Percentiles rank a stretch among this genome's conserved stretches.
These are phyloP conservation scores for Termitomyces sp. DNA, from an alignment of 768 basidiomycete genomes.

Conservation along the genomic window DNA sequence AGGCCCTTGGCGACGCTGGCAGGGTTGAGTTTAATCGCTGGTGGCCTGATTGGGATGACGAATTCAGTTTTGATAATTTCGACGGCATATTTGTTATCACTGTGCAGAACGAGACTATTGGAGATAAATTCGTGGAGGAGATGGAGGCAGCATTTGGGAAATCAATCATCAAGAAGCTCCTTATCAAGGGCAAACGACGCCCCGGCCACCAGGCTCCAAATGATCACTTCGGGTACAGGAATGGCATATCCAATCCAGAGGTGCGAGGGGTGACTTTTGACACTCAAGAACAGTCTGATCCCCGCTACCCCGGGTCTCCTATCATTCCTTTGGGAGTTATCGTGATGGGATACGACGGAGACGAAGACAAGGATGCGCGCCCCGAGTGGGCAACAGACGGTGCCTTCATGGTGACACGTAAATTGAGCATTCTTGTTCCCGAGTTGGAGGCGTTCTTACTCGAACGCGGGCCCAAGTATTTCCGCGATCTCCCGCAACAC, in stretches of 20 bases:
- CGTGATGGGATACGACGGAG: conserved; percentile 4
- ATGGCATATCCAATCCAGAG: conserved; percentile 12
- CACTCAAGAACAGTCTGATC: background rate
- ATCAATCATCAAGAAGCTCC: background rate
- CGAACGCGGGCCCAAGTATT: conserved; percentile 7
- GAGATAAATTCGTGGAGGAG: background rate
- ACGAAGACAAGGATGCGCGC: background rate
- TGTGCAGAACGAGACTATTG: background rate
- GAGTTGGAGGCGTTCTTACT: conserved; percentile 15
- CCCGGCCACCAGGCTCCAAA: background rate
- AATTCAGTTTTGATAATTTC: conserved; percentile 3
- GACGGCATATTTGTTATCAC: conserved; percentile 15
- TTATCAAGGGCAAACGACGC: background rate
- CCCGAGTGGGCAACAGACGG: background rate
- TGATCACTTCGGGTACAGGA: conserved; percentile 16
- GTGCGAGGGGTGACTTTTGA: conserved; percentile 9
- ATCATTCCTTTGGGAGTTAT: background rate
- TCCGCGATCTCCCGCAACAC: conserved; percentile 2
- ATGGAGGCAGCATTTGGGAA: background rate
- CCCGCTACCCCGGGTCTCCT: background rate
- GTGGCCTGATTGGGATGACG: conserved; percentile 11
- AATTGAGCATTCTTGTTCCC: conserved; percentile 13
- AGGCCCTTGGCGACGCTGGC: conserved; percentile 11
- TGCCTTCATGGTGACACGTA: conserved; percentile 7
- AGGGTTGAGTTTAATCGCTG: background rate